Evolutionary conservation across 495 filamentous ascomycete genomes (phyloP).

Genomic region (Trichocladium uniseriatum): DNA sequence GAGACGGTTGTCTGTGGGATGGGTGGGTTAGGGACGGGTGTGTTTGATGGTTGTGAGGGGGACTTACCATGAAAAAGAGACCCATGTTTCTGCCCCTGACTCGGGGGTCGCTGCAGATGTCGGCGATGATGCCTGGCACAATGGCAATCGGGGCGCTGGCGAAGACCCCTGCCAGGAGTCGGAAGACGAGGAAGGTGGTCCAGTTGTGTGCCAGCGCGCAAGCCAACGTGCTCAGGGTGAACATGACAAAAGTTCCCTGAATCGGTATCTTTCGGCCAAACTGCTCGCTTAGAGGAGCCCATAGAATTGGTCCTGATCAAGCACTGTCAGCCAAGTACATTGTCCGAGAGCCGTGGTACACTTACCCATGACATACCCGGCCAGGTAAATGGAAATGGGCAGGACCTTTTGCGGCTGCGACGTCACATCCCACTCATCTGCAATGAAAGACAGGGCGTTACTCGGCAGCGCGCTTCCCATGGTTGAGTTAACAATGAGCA

Average conservation of each 20-base stretch:
- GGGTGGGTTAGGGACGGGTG: too few species aligned
- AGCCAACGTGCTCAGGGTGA: slow-evolving; percentile 58
- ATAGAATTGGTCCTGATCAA: slow-evolving; percentile 37
- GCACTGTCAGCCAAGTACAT: slow-evolving; percentile 16
- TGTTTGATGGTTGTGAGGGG: too few species aligned
- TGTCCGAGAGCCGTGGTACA: background rate
- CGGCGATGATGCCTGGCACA: slow-evolving; percentile 64
- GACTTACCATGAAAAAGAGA: slow-evolving; percentile 45
- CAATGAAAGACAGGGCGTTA: slow-evolving; percentile 50
- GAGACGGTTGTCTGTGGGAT: slow-evolving; percentile 41
- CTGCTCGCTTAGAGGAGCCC: slow-evolving; percentile 62
- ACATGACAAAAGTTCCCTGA: slow-evolving; percentile 50
- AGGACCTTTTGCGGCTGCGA: slow-evolving; percentile 52
- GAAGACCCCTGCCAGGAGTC: slow-evolving; percentile 53
- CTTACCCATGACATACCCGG: slow-evolving; percentile 36
- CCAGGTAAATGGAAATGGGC: slow-evolving; percentile 64
- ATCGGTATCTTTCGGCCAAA: slow-evolving; percentile 59
- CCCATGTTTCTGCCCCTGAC: slow-evolving; percentile 61
- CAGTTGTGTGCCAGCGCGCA: slow-evolving; percentile 63
- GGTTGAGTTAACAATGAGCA: slow-evolving; percentile 65
- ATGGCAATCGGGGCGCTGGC: slow-evolving; percentile 62
- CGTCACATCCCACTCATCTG: slow-evolving; percentile 48
- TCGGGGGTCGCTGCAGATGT: slow-evolving; percentile 49
- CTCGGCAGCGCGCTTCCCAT: slow-evolving; percentile 59
- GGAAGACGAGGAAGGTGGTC: slow-evolving; percentile 56